Evolutionary conservation across 331 rosid genomes (phyloP).

Genomic region (Malus hybrid): DNA sequence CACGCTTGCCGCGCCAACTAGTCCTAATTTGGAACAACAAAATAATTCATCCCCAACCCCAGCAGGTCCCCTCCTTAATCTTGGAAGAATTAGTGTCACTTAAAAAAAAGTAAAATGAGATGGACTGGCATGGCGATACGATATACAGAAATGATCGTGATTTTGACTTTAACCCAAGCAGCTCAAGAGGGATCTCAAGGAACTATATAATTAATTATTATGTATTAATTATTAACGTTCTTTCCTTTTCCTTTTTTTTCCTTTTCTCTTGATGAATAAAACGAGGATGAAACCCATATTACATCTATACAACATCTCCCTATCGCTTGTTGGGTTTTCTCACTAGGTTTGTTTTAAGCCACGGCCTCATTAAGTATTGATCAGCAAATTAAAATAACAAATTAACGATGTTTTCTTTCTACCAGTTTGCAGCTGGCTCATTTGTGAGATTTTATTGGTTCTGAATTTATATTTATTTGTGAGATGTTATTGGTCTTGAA

Average conservation of each 20-base stretch:
- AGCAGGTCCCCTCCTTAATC: constrained; percentile 19
- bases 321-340: neutral
- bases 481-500: too few relatives aligned
- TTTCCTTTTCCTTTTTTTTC: neutral
- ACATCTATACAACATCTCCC: neutral
- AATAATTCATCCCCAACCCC: constrained; percentile 15
- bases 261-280: neutral
- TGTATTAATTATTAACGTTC: neutral
- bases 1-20: constrained; percentile 47
- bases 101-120: neutral
- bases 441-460: too few relatives aligned
- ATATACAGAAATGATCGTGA: neutral
- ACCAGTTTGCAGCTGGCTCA: neutral
- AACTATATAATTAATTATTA: neutral
- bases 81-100: constrained; percentile 62
- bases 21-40: constrained; percentile 29
- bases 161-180: neutral
- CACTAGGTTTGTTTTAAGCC: neutral
- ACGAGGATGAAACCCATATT: neutral
- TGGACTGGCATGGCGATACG: neutral
- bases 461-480: too few relatives aligned
- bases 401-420: neutral
- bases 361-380: neutral
- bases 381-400: neutral
- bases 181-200: neutral